Evolutionary conservation across 345 rosid genomes (phyloP), one percentile per base, ranked within the genome.

Genomic region (Jatropha curcas): DNA sequence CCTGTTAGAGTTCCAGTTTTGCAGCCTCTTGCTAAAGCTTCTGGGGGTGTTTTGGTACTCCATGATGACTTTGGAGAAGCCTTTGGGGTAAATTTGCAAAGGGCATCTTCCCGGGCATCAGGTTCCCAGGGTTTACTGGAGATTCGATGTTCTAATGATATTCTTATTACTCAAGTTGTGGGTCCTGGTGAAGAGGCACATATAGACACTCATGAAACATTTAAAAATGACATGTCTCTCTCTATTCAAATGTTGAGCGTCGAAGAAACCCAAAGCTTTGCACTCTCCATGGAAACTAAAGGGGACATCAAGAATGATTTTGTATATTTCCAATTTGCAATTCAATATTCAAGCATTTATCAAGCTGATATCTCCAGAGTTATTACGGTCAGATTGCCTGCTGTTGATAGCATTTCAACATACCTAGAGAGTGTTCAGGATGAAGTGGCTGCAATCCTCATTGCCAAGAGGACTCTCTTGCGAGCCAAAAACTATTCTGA

Each of bases 1-100:
- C 98, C 99, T 52, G 89, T 93, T 59, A 84, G 96, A 82, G 88
- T 91, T 84, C 96, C 95, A 48, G 67, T 91, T 28, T 76, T 96
- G 75, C 97, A 91, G 88, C 98, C 97, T 73, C 96, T 96, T 76
- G 87, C 93, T 67, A 93, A 91, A 79, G 86, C 97, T 79, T 90
- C 98, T 19, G 99, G 99, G 10, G 99, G 99, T 76, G 96, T 90
- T 60, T 72, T 96, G 86, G 84, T 96, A 75, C 99, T 96, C 66
- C 97, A 96, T 65, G 97, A 96, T 77, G 99, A 96, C 83, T 96
- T 96, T 81, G 97, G 99, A 48, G 99, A 96, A 85, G 94, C 98
- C 65, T 96, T 96, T 77, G 96, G 98, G 64, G 92, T 96, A 73
- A 94, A 93, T 73, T 88, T 93, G 89, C 97, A 96, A 81, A 87